Evolutionary conservation across 1,284 basidiomycete species (phyloP).

Genomic region (Calocybe gambosa): DNA sequence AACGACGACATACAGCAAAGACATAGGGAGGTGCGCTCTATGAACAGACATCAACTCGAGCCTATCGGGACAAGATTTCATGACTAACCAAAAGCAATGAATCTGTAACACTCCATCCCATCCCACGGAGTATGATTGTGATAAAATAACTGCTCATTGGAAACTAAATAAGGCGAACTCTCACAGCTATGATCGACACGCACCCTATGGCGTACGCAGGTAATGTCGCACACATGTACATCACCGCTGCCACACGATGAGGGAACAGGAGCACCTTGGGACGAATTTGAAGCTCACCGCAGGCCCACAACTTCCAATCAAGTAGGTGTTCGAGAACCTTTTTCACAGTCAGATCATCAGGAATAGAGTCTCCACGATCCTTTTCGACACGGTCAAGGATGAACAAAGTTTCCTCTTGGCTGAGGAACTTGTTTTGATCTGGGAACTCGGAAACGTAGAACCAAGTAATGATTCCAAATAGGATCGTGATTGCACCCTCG

Average conservation of each 20-base stretch:
- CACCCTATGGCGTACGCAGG: constrained; percentile 40
- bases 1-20: constrained; percentile 30
- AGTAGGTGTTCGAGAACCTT: constrained; percentile 32
- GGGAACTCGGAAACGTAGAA: constrained; percentile 39
- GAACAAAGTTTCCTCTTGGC: constrained; percentile 30
- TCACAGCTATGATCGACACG: constrained; percentile 6
- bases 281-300: constrained; percentile 23
- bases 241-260: constrained; percentile 23
- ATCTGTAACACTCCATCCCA: constrained; percentile 38
- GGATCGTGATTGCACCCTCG: constrained; percentile 38
- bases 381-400: constrained; percentile 35
- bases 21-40: constrained; percentile 44
- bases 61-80: neutral
- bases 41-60: neutral
- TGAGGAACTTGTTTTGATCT: constrained; percentile 38
- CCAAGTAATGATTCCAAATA: constrained; percentile 34
- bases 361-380: constrained; percentile 40
- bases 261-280: neutral
- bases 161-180: neutral
- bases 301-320: constrained; percentile 43
- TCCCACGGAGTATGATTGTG: constrained; percentile 37
- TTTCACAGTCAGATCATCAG: constrained; percentile 31
- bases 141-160: constrained; percentile 32
- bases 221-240: constrained; percentile 39
- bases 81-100: constrained; percentile 34